Evolutionary conservation across 345 rosid genomes (phyloP), one percentile per base, ranked within the genome.

Genomic region (Ailanthus altissimus): DNA sequence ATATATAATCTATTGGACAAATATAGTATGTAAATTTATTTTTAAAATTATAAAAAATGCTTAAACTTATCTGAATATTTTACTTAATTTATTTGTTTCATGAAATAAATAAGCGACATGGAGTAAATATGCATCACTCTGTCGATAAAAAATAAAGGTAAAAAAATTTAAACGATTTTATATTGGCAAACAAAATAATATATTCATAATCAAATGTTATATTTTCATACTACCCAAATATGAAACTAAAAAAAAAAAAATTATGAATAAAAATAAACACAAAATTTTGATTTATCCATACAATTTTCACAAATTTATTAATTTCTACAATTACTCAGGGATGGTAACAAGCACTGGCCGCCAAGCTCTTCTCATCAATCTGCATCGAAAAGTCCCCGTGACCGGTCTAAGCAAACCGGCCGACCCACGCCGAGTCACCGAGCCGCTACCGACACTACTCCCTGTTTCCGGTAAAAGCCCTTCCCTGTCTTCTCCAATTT

Each of bases 301-400:
- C 64, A 50, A 26, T 45, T 18, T 80, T 58, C 67, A 75, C 72
- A 75, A 62, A 67, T 38, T 42, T 36, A 13, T 49, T 42, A 13
- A 64, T 42, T 14, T 53, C 51, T 26, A 61, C 70, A 53, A 40
- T 66, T 89, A 88, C 87, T 95, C 99, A 4, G 99, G 94, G 49
- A 93, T 95, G 0, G 96, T 82, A 21, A 90, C 88, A 67, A 93
- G 89, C 68, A 91, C 88, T 5, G 98, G 97, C 61, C 96, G 89
- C 98, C 98, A 95, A 40, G 97, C 87, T 86, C 94, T 87, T 80
- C 93, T 82, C 75, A 95, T 78, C 75, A 93, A 81, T 58, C 96
- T 83, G 78, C 82, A 84, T 43, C 99, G 90, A 63, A 89, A 83
- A 32, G 86, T 75, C 66, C 86, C 80, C 66, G 92, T 78, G 11